Conservation (phyloP, 1,139 yeast species). For the Zygosaccharomyces sapae region DNA sequence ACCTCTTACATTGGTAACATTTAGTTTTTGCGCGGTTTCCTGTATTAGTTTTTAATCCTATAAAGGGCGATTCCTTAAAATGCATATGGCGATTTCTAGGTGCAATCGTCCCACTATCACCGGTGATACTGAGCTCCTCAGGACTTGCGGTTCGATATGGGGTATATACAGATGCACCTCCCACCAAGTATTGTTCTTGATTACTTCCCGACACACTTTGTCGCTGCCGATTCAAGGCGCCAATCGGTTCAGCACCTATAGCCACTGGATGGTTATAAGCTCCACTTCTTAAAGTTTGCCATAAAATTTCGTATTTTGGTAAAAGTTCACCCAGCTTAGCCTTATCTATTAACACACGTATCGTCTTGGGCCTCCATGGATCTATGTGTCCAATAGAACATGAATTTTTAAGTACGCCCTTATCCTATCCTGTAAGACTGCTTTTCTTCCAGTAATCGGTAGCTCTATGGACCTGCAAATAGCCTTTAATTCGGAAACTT, state of each 20-base stretch:
- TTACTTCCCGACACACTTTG: constrained; percentile 18
- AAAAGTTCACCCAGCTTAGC: constrained; percentile 39
- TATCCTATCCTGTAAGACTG: constrained; percentile 48
- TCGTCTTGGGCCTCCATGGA: constrained; percentile 42
- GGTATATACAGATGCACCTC: not conserved
- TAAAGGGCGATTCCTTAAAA: constrained; percentile 55
- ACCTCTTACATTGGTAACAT: constrained; percentile 42
- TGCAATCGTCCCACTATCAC: constrained; percentile 4
- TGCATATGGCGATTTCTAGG: constrained; percentile 40
- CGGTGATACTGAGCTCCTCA: not conserved
- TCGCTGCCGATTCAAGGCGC: constrained; percentile 15
- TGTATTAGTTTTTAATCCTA: constrained; percentile 43
- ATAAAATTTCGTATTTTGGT: constrained; percentile 40
- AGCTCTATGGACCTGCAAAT: constrained; percentile 46
- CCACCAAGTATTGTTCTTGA: not conserved
- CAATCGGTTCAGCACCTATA: constrained; percentile 21
- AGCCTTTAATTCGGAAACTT: constrained; percentile 41
- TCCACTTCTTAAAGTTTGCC: constrained; percentile 24
- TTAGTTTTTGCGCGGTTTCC: constrained; percentile 45
- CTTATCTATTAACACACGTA: constrained; percentile 43
- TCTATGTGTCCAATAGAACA: constrained; percentile 40
- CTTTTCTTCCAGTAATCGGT: constrained; percentile 48
- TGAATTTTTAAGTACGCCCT: constrained; percentile 39
- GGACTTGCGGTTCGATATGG: constrained; percentile 2
- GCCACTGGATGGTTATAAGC: constrained; percentile 24